Evolutionary conservation across 1,139 yeast genomes (phyloP).

Genomic region (Zygosaccharomyces sapae): DNA sequence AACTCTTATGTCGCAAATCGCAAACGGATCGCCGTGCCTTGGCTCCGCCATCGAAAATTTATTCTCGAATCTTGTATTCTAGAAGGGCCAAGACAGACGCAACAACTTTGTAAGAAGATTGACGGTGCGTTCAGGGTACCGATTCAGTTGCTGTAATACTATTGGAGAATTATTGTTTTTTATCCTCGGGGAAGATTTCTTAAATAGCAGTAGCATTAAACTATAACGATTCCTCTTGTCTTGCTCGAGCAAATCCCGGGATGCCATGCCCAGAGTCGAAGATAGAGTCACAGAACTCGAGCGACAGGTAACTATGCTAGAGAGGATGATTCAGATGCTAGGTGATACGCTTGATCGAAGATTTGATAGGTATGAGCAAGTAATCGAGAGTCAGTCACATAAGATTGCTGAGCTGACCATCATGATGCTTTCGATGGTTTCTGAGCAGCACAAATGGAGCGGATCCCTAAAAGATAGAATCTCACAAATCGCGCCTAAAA

Average conservation of each 20-base stretch:
- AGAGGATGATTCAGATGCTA: constrained; percentile 32
- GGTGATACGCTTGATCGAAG: constrained; percentile 33
- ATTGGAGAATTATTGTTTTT: no score
- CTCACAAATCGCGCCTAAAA: constrained; percentile 3
- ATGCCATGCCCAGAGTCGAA: constrained; percentile 10
- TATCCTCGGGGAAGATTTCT: not conserved
- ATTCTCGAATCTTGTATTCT: not conserved
- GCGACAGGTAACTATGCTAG: constrained; percentile 31
- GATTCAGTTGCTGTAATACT: not conserved
- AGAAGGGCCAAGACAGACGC: not conserved
- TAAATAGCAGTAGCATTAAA: no score
- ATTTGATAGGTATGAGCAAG: constrained; percentile 33
- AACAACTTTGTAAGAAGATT: not conserved
- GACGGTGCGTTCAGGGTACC: not conserved
- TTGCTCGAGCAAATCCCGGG: not conserved
- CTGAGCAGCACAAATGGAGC: constrained; percentile 25
- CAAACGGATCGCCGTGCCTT: not conserved
- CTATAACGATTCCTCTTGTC: not conserved
- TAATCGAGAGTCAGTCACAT: constrained; percentile 33
- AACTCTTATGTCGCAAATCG: not conserved
- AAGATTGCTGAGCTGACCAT: constrained; percentile 32
- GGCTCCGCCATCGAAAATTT: not conserved
- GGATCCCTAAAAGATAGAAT: constrained; percentile 3
- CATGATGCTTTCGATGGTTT: constrained; percentile 26
- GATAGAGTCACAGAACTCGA: constrained; percentile 30